Evolutionary conservation across 2,329 filamentous ascomycete species (phyloP), one percentile per base, ranked within the genome.

Genomic region (Aureobasidium sp.): DNA sequence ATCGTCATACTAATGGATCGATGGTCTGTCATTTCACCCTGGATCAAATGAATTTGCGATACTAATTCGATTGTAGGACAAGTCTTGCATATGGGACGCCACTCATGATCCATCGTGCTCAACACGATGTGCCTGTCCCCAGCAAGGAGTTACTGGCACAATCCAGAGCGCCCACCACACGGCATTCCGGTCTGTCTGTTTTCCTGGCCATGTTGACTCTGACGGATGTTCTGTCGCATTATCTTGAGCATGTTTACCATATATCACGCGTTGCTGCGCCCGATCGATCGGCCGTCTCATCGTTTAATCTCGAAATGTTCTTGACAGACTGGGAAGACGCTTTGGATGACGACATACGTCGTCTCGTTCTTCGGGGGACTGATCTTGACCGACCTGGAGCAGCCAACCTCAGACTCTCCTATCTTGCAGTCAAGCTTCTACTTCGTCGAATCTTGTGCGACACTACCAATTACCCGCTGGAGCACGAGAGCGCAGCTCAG

Each of bases 61-160:
- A 37, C 34, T 37, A 15, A 37, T 15, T 4, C 15, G n/a, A 1
- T 17, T 27, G 26, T 59, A 78, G 76, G 81, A 77, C 80, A 61
- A 83, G 81, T 66, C 79, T 83, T 59, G 80, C 80, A 5, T 81
- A 84, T 66, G 82, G 81, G 3, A 78, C 81, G 2, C 82, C 82
- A 20, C 80, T 82, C 3, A 77, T 82, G 59, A 79, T 84, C 15
- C 73, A 76, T 5, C 79, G 78, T 63, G 77, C 77, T 36, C 81
- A 82, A 66, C 83, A 83, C 65, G 81, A 84, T 65, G 82, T 84
- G 17, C 81, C 81, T 20, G 68, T 82, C 47, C 82, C 82, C 4
- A 78, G 77, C 0, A 69, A 80, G 6, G 74, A 77, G 36, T 24
- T 41, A 27, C 36, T 53, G 20, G 20, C 50, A 4, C 36, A 37